These are phyloP conservation scores for Diaporthe ampelina DNA, from an alignment of 2,329 filamentous ascomycete genomes.

Conservation along the genomic window DNA sequence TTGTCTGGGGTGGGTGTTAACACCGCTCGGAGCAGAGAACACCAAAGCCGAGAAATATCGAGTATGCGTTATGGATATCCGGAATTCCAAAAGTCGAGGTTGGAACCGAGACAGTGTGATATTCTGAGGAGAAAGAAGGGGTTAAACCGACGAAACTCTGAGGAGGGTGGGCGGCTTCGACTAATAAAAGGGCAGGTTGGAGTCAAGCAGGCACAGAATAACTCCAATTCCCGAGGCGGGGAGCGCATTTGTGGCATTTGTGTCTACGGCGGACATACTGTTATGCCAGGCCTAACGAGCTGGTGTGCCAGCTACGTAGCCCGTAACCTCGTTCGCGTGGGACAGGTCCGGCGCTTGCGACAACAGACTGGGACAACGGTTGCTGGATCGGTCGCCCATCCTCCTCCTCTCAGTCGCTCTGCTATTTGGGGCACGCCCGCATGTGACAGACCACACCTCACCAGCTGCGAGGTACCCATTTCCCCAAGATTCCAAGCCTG, in stretches of 20 bases:
- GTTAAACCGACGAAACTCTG: background rate
- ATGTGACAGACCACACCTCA: slow-evolving; percentile 23
- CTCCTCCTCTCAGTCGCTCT: background rate
- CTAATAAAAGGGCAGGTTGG: slow-evolving; percentile 30
- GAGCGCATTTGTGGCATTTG: slow-evolving; percentile 10
- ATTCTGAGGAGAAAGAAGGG: slow-evolving; percentile 22
- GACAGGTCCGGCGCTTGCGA: slow-evolving; percentile 26
- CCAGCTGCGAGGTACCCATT: slow-evolving; percentile 26
- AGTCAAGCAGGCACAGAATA: slow-evolving; percentile 27
- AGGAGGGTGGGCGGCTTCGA: slow-evolving; percentile 38
- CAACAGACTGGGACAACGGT: slow-evolving; percentile 11
- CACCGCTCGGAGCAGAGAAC: background rate
- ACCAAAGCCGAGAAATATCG: slow-evolving; percentile 1
- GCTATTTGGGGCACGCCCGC: slow-evolving; percentile 15
- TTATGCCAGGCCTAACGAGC: slow-evolving; percentile 13
- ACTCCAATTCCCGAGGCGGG: slow-evolving; percentile 14
- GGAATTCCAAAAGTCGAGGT: background rate
- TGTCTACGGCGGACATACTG: slow-evolving; percentile 11
- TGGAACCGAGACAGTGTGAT: slow-evolving; percentile 8
- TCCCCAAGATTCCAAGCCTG: slow-evolving; percentile 18
- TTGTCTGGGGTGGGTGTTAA: slow-evolving; percentile 8
- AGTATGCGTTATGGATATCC: background rate
- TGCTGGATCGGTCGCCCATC: slow-evolving; percentile 14
- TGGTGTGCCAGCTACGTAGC: slow-evolving; percentile 20
- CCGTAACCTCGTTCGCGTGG: slow-evolving; percentile 1